Percentiles rank a stretch among this genome's conserved stretches.
phyloP scores from a whole-genome alignment of 768 basidiomycete genomes.

The Panaeolus papilionaceus region DNA sequence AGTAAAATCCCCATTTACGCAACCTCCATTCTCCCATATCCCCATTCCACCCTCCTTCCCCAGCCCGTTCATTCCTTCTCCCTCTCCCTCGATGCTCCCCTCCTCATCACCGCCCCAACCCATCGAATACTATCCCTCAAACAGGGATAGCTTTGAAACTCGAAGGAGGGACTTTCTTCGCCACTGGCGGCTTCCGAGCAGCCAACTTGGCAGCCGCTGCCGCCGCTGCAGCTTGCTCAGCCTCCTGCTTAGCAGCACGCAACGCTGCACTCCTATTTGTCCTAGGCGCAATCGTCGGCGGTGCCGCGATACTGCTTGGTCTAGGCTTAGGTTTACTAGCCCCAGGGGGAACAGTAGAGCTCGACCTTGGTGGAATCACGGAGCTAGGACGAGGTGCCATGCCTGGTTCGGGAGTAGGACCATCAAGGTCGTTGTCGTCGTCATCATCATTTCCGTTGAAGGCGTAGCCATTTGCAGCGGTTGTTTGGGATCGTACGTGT shows the following conservation, averaged over 20 bases:
- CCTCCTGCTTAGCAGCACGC: conserved; percentile 71
- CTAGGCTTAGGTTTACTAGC: conserved; percentile 50
- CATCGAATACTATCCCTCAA: conserved; percentile 12
- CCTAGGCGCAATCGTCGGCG: conserved; percentile 58
- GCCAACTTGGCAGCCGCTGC: conserved; percentile 48
- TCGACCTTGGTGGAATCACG: not conserved
- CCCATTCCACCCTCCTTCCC: not conserved
- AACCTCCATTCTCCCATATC: not conserved
- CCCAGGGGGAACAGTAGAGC: conserved; percentile 16
- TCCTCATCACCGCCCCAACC: not conserved
- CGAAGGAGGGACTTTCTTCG: conserved; percentile 40
- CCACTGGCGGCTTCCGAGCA: conserved; percentile 19
- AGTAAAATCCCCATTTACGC: not conserved
- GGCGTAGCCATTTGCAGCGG: not conserved
- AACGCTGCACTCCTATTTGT: conserved; percentile 78
- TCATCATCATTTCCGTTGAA: conserved; percentile 20
- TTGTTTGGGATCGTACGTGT: conserved; percentile 10
- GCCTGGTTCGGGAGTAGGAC: not conserved
- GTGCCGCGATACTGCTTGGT: conserved; percentile 56
- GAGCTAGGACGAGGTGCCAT: conserved; percentile 9
- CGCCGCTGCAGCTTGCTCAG: conserved; percentile 49
- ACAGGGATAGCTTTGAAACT: conserved; percentile 46
- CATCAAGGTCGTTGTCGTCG: conserved; percentile 14
- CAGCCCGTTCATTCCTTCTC: conserved; percentile 5
- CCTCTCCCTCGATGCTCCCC: not conserved